A percentile compares a stretch with the other conserved stretches of the same genome.
Evolutionary conservation across 2,329 filamentous ascomycete species (phyloP).

Genomic region (Dothidotthia symphoricarpi): DNA sequence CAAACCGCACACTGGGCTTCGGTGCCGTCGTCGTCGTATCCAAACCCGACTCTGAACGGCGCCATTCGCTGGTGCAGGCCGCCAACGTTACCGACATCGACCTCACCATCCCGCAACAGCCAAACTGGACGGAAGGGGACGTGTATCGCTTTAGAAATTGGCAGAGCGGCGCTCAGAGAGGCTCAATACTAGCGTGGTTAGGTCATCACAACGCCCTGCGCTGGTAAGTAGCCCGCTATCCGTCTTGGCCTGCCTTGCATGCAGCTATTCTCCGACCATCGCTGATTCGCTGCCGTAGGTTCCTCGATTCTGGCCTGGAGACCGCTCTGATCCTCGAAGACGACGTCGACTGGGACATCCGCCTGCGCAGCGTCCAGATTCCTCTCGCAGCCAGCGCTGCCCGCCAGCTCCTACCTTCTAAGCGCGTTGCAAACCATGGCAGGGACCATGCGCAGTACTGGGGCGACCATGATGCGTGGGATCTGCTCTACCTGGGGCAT

Average conservation of each 20-base stretch:
- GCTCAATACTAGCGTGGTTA: constrained; percentile 47
- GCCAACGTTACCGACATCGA: constrained; percentile 46
- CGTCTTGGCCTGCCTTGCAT: constrained; percentile 9
- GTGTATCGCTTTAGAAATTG: constrained; percentile 40
- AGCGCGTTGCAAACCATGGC: constrained; percentile 16
- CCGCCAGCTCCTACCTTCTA: constrained; percentile 39
- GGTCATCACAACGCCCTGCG: constrained; percentile 46
- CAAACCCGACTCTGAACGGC: constrained; percentile 40
- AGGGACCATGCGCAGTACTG: constrained; percentile 40
- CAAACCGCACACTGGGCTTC: constrained; percentile 43
- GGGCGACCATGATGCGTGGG: constrained; percentile 43
- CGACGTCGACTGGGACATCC: constrained; percentile 49
- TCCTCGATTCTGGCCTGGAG: constrained; percentile 44
- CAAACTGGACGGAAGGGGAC: constrained; percentile 44
- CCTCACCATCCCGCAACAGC: constrained; percentile 45
- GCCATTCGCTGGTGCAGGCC: constrained; percentile 42
- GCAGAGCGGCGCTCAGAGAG: constrained; percentile 37
- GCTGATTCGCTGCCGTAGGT: constrained; percentile 32
- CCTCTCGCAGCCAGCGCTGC: constrained; percentile 44
- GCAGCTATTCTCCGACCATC: neutral
- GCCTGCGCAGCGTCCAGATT: constrained; percentile 44
- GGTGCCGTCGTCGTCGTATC: constrained; percentile 46
- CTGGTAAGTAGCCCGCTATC: constrained; percentile 29
- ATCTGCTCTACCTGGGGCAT: constrained; percentile 47
- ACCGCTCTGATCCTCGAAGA: constrained; percentile 48